Base-by-base conservation (phyloP, 1,139 yeast genomes). In the Kurtzmaniella quercitrusa region DNA sequence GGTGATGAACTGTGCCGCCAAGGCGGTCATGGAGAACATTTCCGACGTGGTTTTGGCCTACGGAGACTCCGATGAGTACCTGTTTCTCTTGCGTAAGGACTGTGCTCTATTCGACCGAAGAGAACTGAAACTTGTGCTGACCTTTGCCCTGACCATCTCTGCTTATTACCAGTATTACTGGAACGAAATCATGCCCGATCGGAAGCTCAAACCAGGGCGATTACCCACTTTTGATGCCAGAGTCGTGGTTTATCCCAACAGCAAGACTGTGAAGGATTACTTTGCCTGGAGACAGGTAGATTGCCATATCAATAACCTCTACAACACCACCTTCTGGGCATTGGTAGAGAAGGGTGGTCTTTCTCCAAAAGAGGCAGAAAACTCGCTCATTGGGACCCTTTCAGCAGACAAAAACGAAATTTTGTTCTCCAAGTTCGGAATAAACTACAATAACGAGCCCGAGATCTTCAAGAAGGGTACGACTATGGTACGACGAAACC, bases 201-300 rank as follows among this genome's bases (percentile, higher is more conserved):
- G 64, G 34, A 68, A 62, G 9, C 49, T 50, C 8, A 54, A 58
- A 17, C 51, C 73, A 10, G 66, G 65, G 10, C 71, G 77, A 47
- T 62, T 93, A 41, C 98, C 98, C 0, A 82, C 85, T 31, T 93
- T 93, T 62, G 99, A 93, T 63, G 90, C 95, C 0, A 68, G 99
- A 39, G 95, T 95, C 1, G 95, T 93, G 11, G 67, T 81, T 2
- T 93, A 93, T 55, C 99, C 99, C 0, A 79, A 76, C 45, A 53
- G 68, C 23, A 56, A 67, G 9, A 68, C 73, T 2, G 72, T 91
- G 2, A 70, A 87, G 44, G 98, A 93, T 60, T 94, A 94, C 58
- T 77, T 94, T 50, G 69, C 86, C 44, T 94, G 99, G 99, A 73
- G 99, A 53, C 98, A 89, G 59, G 98, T 85, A 1, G 99, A 93